These are phyloP conservation scores for Penicillium crystallinum DNA, from an alignment of 495 filamentous ascomycete genomes.

Conservation along the genomic window DNA sequence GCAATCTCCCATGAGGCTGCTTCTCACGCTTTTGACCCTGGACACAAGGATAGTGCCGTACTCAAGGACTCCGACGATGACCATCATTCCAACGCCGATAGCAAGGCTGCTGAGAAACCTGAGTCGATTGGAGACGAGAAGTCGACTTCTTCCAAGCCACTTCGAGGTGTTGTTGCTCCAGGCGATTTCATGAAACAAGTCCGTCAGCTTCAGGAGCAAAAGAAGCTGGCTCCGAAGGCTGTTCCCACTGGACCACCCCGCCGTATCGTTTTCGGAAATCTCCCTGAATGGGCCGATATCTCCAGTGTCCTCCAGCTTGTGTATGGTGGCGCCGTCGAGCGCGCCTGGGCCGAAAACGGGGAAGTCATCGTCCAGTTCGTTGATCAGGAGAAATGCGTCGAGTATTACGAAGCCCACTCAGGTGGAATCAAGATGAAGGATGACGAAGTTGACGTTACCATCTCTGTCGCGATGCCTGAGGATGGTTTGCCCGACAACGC, in stretches of 20 bases:
- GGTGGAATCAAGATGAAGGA: constrained; percentile 1
- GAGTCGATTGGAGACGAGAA: not conserved
- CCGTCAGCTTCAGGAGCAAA: not conserved
- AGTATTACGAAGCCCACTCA: not conserved
- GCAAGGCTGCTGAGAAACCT: not conserved
- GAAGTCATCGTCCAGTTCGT: constrained; percentile 8
- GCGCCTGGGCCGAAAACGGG: constrained; percentile 7
- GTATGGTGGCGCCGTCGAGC: constrained; percentile 42
- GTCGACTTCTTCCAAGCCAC: not conserved
- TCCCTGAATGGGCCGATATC: constrained; percentile 26
- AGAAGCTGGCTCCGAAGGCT: not conserved
- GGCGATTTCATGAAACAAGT: not conserved
- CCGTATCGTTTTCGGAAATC: constrained; percentile 32
- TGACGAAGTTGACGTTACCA: not conserved
- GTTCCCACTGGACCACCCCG: constrained; percentile 5
- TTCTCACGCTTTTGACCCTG: not conserved
- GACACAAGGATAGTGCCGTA: not conserved
- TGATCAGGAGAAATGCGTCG: constrained; percentile 1
- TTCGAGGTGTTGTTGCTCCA: not conserved
- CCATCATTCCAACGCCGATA: too few species aligned
- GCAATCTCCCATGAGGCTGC: too few species aligned
- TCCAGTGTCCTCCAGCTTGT: constrained; percentile 37
- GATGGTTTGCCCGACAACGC: not conserved
- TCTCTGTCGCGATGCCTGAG: not conserved
- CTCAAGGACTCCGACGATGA: not conserved